Evolutionary conservation across 805 yeast species (phyloP).

Genomic region (Suhomyces sp.): DNA sequence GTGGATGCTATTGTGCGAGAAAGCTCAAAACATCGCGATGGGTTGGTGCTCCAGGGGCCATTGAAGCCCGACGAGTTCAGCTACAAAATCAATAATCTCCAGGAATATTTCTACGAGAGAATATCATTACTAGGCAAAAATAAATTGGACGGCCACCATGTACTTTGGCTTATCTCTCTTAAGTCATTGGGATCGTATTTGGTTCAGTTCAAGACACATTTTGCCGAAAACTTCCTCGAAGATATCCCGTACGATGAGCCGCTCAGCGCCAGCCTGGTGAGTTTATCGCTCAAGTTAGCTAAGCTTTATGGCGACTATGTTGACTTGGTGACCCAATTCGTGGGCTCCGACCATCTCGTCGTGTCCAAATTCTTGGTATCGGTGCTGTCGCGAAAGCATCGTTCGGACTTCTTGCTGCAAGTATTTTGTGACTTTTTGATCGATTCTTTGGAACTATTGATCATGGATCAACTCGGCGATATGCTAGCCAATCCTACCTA

Average conservation of each 20-base stretch:
- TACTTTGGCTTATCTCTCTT: constrained; percentile 19
- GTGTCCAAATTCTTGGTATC: constrained; percentile 1
- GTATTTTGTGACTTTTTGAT: constrained; percentile 2
- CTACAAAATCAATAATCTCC: constrained; percentile 14
- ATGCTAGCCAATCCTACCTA: background rate
- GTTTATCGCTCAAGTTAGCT: constrained; percentile 8
- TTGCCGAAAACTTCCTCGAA: background rate
- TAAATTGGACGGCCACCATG: constrained; percentile 11
- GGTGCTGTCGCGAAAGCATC: background rate
- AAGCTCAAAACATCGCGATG: background rate
- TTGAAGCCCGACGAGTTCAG: constrained; percentile 11
- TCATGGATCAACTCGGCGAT: constrained; percentile 5
- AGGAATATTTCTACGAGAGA: constrained; percentile 16
- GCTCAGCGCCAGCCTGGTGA: background rate
- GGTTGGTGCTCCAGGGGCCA: background rate
- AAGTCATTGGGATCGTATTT: constrained; percentile 4
- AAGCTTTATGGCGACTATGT: constrained; percentile 8
- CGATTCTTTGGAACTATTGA: constrained; percentile 12
- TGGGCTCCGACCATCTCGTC: background rate
- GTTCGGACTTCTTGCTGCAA: background rate
- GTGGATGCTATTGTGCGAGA: background rate
- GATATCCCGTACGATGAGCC: constrained; percentile 1
- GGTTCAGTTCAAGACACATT: background rate
- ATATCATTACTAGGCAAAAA: constrained; percentile 10
- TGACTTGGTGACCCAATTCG: constrained; percentile 2